Evolutionary conservation across 2,329 filamentous ascomycete species (phyloP).

Genomic region (Calcarisporium arbuscula): DNA sequence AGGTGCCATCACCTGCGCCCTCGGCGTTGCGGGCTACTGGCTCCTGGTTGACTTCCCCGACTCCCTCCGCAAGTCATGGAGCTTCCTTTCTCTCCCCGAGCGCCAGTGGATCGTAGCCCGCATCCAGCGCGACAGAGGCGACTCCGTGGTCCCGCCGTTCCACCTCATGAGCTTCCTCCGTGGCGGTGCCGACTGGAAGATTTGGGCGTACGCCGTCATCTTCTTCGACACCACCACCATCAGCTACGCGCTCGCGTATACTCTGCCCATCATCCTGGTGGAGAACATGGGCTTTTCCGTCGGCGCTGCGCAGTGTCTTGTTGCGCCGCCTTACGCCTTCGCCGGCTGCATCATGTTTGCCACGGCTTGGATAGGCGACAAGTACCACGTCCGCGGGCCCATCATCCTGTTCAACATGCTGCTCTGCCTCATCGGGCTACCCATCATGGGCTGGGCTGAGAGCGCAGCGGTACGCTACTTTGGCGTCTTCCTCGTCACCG

Average conservation of each 20-base stretch:
- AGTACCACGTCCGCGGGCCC: slow-evolving; percentile 58
- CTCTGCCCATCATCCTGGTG: slow-evolving; percentile 68
- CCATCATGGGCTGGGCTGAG: slow-evolving; percentile 63
- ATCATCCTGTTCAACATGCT: slow-evolving; percentile 61
- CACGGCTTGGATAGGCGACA: slow-evolving; percentile 60
- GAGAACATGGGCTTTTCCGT: slow-evolving; percentile 57
- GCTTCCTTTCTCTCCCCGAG: slow-evolving; percentile 47
- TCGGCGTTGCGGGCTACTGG: slow-evolving; percentile 47
- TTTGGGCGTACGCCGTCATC: slow-evolving; percentile 57
- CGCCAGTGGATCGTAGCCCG: slow-evolving; percentile 45
- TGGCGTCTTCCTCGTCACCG: slow-evolving; percentile 69
- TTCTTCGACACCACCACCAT: slow-evolving; percentile 64
- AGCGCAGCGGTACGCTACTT: slow-evolving; percentile 58
- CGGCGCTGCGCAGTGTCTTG: slow-evolving; percentile 60
- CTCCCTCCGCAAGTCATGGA: slow-evolving; percentile 41
- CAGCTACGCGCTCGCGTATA: slow-evolving; percentile 71
- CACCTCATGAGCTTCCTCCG: slow-evolving; percentile 38
- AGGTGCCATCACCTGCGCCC: slow-evolving; percentile 46
- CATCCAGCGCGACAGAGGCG: slow-evolving; percentile 52
- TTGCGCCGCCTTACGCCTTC: slow-evolving; percentile 63
- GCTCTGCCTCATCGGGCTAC: slow-evolving; percentile 60
- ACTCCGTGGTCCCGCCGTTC: slow-evolving; percentile 49
- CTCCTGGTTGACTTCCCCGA: slow-evolving; percentile 61
- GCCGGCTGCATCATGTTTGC: slow-evolving; percentile 56
- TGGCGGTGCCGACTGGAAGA: slow-evolving; percentile 45